phyloP scores from a whole-genome alignment of 2,329 filamentous ascomycete species.

The Trichoderma breve region DNA sequence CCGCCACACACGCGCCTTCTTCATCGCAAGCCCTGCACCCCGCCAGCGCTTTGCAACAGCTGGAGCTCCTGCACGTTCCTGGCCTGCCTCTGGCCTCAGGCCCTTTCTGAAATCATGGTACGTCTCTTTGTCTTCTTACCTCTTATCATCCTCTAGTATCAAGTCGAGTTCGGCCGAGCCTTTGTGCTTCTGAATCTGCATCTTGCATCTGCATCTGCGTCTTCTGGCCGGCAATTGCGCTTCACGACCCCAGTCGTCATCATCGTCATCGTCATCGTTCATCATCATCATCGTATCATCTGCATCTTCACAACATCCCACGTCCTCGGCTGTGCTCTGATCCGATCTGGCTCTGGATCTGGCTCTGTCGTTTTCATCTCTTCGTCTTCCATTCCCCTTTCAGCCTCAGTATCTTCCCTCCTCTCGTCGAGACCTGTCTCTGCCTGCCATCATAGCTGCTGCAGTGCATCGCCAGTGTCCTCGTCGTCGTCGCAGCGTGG shows the following conservation, averaged over 20 bases:
- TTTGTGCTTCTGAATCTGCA: neutral
- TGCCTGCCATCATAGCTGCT: neutral
- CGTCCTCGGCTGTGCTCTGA: neutral
- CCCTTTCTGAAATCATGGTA: constrained; percentile 15
- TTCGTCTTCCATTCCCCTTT: neutral
- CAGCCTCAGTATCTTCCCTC: neutral
- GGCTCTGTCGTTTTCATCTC: neutral
- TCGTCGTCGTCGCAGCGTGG: neutral
- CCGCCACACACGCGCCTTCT: constrained; percentile 21
- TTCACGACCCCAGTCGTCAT: neutral
- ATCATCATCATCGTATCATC: constrained; percentile 13
- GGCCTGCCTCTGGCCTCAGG: constrained; percentile 15
- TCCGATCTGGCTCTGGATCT: neutral
- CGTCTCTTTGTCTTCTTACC: constrained; percentile 1
- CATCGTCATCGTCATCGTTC: constrained; percentile 15
- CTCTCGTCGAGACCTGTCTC: neutral
- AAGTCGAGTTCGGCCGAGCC: neutral
- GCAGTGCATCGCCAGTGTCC: neutral
- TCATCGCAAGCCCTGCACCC: constrained; percentile 7
- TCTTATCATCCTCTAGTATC: neutral
- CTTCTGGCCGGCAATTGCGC: constrained; percentile 8
- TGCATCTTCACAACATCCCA: neutral
- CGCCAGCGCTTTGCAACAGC: constrained; percentile 10
- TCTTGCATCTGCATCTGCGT: neutral
- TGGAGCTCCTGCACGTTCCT: constrained; percentile 17